Evolutionary conservation across 495 filamentous ascomycete species (phyloP).

Genomic region (Lophium mytilinum): DNA sequence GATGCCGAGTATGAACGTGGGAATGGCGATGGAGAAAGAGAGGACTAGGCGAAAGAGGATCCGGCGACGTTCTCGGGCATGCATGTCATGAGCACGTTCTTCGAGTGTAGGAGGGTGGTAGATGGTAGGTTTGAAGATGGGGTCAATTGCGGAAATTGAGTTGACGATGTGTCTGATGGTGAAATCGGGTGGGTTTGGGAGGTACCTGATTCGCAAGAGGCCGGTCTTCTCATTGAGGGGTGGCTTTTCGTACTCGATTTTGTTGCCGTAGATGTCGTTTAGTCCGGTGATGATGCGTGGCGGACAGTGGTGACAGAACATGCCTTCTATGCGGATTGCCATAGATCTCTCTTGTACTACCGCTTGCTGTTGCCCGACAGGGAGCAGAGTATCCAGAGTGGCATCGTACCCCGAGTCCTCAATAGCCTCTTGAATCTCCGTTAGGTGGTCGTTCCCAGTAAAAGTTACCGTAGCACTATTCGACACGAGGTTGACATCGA

Average conservation of each 20-base stretch:
- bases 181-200: slow-evolving; percentile 56
- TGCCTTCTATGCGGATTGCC: slow-evolving; percentile 63
- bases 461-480: slow-evolving; percentile 45
- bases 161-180: slow-evolving; percentile 69
- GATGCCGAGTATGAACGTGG: slow-evolving; percentile 83
- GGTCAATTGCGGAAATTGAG: slow-evolving; percentile 56
- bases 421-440: slow-evolving; percentile 58
- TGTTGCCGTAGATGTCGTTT: slow-evolving; percentile 38
- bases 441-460: slow-evolving; percentile 38
- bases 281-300: slow-evolving; percentile 49
- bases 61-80: slow-evolving; percentile 25
- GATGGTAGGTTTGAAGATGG: slow-evolving; percentile 56
- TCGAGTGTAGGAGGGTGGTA: slow-evolving; percentile 80
- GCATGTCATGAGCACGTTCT: slow-evolving; percentile 63
- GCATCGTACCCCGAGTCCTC: slow-evolving; percentile 78
- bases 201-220: slow-evolving; percentile 63
- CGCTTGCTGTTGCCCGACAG: slow-evolving; percentile 6
- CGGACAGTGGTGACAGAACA: slow-evolving; percentile 84
- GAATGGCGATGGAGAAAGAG: slow-evolving; percentile 67
- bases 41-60: slow-evolving; percentile 52
- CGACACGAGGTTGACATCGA: slow-evolving; percentile 61
- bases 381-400: slow-evolving; percentile 44
- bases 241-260: slow-evolving; percentile 35
- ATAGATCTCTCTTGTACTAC: slow-evolving; percentile 46
- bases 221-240: slow-evolving; percentile 45